Base-by-base conservation (phyloP, 2,329 filamentous ascomycete genomes). In the Madurella fahalii region DNA sequence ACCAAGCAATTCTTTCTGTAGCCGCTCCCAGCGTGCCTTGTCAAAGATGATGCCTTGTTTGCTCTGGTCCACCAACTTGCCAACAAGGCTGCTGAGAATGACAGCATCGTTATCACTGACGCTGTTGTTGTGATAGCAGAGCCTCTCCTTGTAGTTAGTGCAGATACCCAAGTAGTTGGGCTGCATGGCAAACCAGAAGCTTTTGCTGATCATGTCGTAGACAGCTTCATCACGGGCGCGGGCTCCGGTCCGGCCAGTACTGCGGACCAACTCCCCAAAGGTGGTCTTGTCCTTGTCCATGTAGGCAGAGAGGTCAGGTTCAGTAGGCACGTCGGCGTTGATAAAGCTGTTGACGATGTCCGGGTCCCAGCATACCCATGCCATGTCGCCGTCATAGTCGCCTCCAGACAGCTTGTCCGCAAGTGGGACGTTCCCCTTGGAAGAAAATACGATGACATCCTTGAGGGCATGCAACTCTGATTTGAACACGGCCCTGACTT, bases 351-450 rank as follows among this genome's bases (percentile, higher is more conserved):
- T 62, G 0, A 89, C 86, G 2, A 94, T 77, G 0, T 72, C 69
- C 0, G 75, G 72, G 30, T 92, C 87, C 86, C 86, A 93, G 63
- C 86, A 90, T 0, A 90, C 71, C 87, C 87, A 92, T 4, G 87
- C 82, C n/a, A 74, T 78, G 58, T 94, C 89, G 0, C 89, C 89
- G 60, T 93, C 89, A 58, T 91, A 93, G 63, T 93, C 89, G 0
- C 89, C 89, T 0, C 89, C 89, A 1, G 87, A 89, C 0, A 93
- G 73, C 62, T 85, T 84, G 9, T 83, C 80, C 0, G 88, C 89
- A 0, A 91, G 75, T 0, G 88, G 81, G 0, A 71, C 72, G 25
- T 77, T 65, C 0, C 87, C 87, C 56, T 78, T 80, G 0, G 74
- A 76, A 0, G 89, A 77, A 61, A 97, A 96, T 0, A 96, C 79